Conservation (phyloP, 768 basidiomycete species). For the Russula emetica region DNA sequence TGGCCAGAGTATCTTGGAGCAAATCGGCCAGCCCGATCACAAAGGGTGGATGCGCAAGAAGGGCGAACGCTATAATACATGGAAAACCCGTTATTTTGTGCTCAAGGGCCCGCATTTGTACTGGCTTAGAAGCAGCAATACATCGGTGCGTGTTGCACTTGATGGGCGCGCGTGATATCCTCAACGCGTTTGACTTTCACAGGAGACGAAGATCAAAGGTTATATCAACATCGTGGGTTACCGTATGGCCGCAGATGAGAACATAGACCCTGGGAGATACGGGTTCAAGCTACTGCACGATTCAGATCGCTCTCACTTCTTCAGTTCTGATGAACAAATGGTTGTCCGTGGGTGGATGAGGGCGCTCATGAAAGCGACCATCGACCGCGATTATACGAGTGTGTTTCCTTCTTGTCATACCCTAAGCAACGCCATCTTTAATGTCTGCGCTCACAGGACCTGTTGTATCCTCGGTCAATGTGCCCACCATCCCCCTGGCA, state of each 20-base stretch:
- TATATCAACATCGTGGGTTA: conserved; percentile 90
- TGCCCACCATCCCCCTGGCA: conserved; percentile 90
- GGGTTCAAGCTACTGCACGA: conserved; percentile 95
- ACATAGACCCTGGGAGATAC: conserved; percentile 85
- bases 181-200: conserved; percentile 4
- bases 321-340: conserved; percentile 85
- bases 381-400: conserved; percentile 90
- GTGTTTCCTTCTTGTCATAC: conserved; percentile 32
- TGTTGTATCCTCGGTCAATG: conserved; percentile 93
- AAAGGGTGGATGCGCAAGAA: conserved; percentile 95
- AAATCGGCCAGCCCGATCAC: conserved; percentile 88
- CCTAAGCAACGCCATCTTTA: not conserved
- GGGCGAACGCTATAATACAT: conserved; percentile 86
- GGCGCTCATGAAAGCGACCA: conserved; percentile 98
- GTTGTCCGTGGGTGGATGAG: conserved; percentile 99
- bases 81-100: conserved; percentile 90
- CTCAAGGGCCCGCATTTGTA: conserved; percentile 92
- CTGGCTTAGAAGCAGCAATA: conserved; percentile 71
- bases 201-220: conserved; percentile 97
- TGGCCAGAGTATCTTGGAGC: conserved; percentile 75
- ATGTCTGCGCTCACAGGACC: conserved; percentile 51
- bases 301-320: conserved; percentile 79
- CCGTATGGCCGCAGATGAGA: conserved; percentile 90
- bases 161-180: not conserved
- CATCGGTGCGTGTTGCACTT: conserved; percentile 39